phyloP scores from a whole-genome alignment of 805 yeast species.

The Suhomyces vadensis region DNA sequence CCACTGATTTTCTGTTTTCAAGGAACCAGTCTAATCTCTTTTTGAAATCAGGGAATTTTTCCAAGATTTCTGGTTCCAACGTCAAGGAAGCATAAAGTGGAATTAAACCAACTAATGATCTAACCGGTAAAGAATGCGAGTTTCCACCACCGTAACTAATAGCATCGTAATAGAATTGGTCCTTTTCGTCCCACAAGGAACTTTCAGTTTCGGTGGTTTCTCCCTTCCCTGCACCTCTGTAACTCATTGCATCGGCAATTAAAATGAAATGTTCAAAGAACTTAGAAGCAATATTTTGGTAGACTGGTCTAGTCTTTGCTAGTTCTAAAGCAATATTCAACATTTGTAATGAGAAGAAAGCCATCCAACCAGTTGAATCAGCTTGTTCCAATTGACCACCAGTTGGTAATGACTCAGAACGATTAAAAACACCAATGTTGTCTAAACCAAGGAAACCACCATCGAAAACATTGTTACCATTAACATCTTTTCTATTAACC shows the following conservation, averaged over 20 bases:
- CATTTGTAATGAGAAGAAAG: constrained; percentile 87
- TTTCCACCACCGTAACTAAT: constrained; percentile 75
- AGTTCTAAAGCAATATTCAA: constrained; percentile 88
- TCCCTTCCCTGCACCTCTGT: constrained; percentile 44
- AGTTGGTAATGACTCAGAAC: constrained; percentile 91
- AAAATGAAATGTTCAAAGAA: constrained; percentile 89
- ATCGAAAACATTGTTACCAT: constrained; percentile 87
- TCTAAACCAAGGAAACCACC: constrained; percentile 94
- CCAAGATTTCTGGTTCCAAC: constrained; percentile 78
- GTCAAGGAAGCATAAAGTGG: constrained; percentile 90
- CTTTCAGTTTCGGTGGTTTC: constrained; percentile 35
- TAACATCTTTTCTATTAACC: constrained; percentile 88
- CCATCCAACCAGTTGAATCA: constrained; percentile 98
- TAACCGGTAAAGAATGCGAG: constrained; percentile 72
- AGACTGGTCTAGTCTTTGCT: constrained; percentile 80
- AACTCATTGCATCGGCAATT: constrained; percentile 93
- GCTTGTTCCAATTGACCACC: constrained; percentile 92
- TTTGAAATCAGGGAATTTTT: constrained; percentile 77
- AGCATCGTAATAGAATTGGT: constrained; percentile 87
- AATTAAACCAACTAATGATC: constrained; percentile 88
- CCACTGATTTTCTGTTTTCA: constrained; percentile 64
- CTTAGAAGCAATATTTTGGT: constrained; percentile 91
- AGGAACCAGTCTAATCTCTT: constrained; percentile 84
- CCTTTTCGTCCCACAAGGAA: constrained; percentile 87
- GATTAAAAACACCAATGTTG: constrained; percentile 87